Conservation (phyloP, 805 yeast genomes). For the Ogataea polymorpha region DNA sequence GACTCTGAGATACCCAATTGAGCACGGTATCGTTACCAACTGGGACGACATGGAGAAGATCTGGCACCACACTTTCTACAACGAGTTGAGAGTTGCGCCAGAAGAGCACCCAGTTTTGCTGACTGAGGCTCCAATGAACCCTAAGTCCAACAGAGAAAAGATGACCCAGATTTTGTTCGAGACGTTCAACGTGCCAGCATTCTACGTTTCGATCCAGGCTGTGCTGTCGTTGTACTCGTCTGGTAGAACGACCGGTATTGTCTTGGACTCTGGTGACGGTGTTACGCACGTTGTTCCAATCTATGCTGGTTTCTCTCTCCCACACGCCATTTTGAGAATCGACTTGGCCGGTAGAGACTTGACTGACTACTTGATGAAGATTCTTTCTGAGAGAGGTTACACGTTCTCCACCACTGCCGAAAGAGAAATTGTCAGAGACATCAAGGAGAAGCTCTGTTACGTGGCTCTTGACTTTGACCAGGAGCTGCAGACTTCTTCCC, state of each 20-base stretch:
- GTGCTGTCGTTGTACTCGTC: slow-evolving; percentile 97
- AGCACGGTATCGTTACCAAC: slow-evolving; percentile 99
- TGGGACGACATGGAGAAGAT: slow-evolving; percentile 99
- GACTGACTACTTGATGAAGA: slow-evolving; percentile 98
- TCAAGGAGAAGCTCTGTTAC: slow-evolving; percentile 98
- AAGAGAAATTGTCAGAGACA: slow-evolving; percentile 92
- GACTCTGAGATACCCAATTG: slow-evolving; percentile 97
- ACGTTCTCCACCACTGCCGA: slow-evolving; percentile 98
- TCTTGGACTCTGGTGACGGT: slow-evolving; percentile 99
- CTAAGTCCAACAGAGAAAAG: slow-evolving; percentile 99
- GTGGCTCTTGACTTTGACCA: slow-evolving; percentile 99
- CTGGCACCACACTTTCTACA: slow-evolving; percentile 99
- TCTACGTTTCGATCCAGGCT: slow-evolving; percentile 98
- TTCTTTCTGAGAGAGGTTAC: slow-evolving; percentile 98
- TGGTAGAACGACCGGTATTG: slow-evolving; percentile 99
- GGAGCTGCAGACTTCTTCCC: slow-evolving; percentile 98
- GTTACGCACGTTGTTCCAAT: slow-evolving; percentile 95
- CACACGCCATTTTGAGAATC: slow-evolving; percentile 97
- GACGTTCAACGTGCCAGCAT: slow-evolving; percentile 99
- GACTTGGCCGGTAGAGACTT: slow-evolving; percentile 99
- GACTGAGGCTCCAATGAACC: slow-evolving; percentile 99
- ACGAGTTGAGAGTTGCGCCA: slow-evolving; percentile 99
- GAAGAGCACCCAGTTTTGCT: slow-evolving; percentile 99
- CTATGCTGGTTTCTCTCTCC: slow-evolving; percentile 98
- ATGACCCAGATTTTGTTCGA: slow-evolving; percentile 99